Percentiles rank a stretch among this genome's conserved stretches.
phyloP scores from a whole-genome alignment of 1,284 basidiomycete genomes.

The Malassezia nana region DNA sequence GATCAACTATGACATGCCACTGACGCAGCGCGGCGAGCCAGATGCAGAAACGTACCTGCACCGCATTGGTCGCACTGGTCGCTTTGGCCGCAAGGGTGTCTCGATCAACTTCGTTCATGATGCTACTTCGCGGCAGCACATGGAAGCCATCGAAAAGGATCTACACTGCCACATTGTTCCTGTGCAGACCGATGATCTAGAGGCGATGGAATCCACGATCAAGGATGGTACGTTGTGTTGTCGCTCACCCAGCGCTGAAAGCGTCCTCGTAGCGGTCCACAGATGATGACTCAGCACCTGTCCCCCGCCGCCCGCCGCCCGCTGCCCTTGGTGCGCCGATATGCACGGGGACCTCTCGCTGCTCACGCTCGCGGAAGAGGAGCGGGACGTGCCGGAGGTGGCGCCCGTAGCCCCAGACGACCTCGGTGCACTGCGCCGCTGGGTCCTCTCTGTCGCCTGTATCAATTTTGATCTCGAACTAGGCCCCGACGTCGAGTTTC shows the following conservation, averaged over 20 bases:
- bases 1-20: constrained; percentile 85
- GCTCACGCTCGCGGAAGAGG: constrained; percentile 6
- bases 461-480: constrained; percentile 50
- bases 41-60: constrained; percentile 98
- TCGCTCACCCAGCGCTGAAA: constrained; percentile 21
- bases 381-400: background rate
- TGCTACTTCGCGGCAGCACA: constrained; percentile 37
- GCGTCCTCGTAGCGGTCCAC: constrained; percentile 6
- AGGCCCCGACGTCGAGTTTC: constrained; percentile 68
- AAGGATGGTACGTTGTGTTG: constrained; percentile 25
- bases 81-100: constrained; percentile 46
- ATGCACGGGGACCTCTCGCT: constrained; percentile 14
- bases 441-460: constrained; percentile 43
- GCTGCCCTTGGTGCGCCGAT: background rate
- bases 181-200: constrained; percentile 43
- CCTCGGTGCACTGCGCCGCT: constrained; percentile 41
- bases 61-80: constrained; percentile 63
- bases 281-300: background rate
- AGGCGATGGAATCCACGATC: constrained; percentile 46
- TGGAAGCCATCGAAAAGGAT: constrained; percentile 42
- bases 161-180: constrained; percentile 39
- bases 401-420: background rate
- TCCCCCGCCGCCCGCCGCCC: background rate
- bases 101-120: constrained; percentile 49
- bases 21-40: constrained; percentile 55